phyloP scores from a whole-genome alignment of 257 asterid genomes.

The Parsonsia alboflavescens region DNA sequence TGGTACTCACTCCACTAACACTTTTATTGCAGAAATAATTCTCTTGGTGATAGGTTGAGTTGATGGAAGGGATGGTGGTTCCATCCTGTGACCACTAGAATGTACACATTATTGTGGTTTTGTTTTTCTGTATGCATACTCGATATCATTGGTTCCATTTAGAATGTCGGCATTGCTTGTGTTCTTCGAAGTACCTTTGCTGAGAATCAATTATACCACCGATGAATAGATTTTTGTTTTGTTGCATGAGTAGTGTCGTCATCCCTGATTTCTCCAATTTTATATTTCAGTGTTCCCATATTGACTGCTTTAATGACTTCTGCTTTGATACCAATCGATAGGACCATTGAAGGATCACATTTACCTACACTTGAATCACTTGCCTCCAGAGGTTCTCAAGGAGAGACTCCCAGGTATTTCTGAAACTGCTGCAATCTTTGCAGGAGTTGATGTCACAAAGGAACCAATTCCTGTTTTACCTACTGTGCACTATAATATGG shows the following conservation, averaged over 20 bases:
- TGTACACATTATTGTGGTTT: not conserved
- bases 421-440: slow-evolving; percentile 96
- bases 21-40: not conserved
- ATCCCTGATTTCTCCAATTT: not conserved
- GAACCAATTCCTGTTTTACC: slow-evolving; percentile 98
- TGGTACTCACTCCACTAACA: slow-evolving; percentile 42
- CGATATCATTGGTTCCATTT: not conserved
- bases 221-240: not conserved
- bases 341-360: slow-evolving; percentile 95
- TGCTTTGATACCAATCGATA: slow-evolving; percentile 24
- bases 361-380: slow-evolving; percentile 92
- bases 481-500: slow-evolving; percentile 97
- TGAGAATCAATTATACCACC: not conserved
- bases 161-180: not conserved
- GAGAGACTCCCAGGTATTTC: slow-evolving; percentile 99
- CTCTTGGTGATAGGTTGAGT: not conserved
- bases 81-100: not conserved
- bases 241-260: not conserved
- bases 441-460: slow-evolving; percentile 97
- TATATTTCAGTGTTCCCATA: not conserved
- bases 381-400: slow-evolving; percentile 95
- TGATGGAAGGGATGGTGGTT: not conserved
- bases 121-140: not conserved
- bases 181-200: not conserved
- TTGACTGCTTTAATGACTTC: slow-evolving; percentile 7